Evolutionary conservation across 441 rosid genomes (phyloP), one percentile per base, ranked within the genome.

Genomic region (Hura crepitans): DNA sequence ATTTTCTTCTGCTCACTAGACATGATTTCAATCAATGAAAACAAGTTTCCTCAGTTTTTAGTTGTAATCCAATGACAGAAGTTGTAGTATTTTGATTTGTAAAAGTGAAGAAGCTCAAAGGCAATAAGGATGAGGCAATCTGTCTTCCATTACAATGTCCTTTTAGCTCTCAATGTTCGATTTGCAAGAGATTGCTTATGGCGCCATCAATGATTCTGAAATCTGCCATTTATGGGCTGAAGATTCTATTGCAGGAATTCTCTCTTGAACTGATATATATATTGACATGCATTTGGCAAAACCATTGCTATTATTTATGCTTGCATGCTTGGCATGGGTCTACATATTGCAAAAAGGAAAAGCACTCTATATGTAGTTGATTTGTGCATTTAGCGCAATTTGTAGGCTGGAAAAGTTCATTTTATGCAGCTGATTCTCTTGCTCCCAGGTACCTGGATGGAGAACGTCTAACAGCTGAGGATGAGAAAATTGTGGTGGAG

Each of bases 381-480:
- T 59, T 59, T 59, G 45, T 18, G 42, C 20, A 28, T 31, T 33
- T 74, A 17, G 12, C 35, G 12, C 12, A 27, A 53, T 50, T 58
- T 59, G 27, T 13, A 30, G 47, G 30, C 33, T 45, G 43, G 0
- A 2, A 59, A 59, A 20, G 30, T 49, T 22, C 18, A 60, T 28
- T 53, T 4, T 56, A 49, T 72, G 51, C 66, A 49, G 27, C 46
- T 28, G 25, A 46, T 18, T 75, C 68, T 56, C 47, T 45, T 35
- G 39, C 57, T 74, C 60, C 27, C 62, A 92, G 96, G 81, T 90
- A 92, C 70, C 69, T 72, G 81, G 89, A 88, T 73, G 95, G 93
- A 63, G 87, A 79, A 73, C 82, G 68, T 39, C 82, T 90, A 69
- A 82, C 84, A 20, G 84, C 54, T 68, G 93, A 86, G 58, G 92